phyloP scores from a whole-genome alignment of 176 grass and related monocot species.

The Puccinellia tenuiflora region DNA sequence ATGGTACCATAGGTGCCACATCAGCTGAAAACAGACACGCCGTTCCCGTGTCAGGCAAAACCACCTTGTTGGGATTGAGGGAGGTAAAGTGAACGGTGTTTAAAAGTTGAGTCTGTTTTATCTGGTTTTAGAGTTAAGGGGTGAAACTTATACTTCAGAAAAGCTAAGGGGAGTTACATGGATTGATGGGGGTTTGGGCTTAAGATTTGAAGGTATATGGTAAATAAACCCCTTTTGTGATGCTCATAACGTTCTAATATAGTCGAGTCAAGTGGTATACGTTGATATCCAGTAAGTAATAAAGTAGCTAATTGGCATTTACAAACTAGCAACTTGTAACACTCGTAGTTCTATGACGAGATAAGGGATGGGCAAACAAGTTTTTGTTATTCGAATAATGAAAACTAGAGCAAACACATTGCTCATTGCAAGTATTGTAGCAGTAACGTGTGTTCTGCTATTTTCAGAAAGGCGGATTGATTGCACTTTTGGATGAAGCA shows the following conservation, averaged over 20 bases:
- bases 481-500: constrained; percentile 97
- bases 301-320: constrained; percentile 5
- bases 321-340: not conserved
- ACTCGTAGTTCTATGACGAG: constrained; percentile 15
- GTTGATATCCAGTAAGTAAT: not conserved
- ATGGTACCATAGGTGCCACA: not conserved
- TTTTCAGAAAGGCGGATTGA: constrained; percentile 99
- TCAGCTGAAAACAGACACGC: not conserved
- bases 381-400: constrained; percentile 16
- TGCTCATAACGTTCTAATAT: not conserved
- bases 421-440: not conserved
- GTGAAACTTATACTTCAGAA: not conserved
- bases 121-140: not conserved
- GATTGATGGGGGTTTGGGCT: not conserved
- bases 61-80: not conserved
- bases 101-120: not conserved
- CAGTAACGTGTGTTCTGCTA: constrained; percentile 27
- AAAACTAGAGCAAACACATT: not conserved
- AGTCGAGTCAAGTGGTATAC: not conserved
- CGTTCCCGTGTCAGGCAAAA: not conserved
- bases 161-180: not conserved
- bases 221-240: not conserved
- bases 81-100: not conserved
- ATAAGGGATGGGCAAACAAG: not conserved
- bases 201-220: not conserved